These are phyloP conservation scores for Penicillium diatomitis DNA, from an alignment of 495 filamentous ascomycete species.

Conservation along the genomic window DNA sequence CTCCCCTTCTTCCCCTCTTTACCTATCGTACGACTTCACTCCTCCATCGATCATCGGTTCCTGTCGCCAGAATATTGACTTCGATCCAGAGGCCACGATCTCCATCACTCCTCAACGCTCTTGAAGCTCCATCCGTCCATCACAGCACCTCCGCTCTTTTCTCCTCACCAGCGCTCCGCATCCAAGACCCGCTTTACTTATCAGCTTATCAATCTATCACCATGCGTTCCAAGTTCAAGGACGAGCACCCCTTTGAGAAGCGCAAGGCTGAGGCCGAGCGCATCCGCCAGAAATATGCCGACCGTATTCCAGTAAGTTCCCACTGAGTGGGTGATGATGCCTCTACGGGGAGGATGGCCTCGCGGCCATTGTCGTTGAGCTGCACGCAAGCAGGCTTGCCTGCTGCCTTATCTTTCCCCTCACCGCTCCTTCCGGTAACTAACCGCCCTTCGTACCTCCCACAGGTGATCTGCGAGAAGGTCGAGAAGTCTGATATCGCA, in stretches of 20 bases:
- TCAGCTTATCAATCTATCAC: conserved; percentile 18
- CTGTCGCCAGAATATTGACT: conserved; percentile 8
- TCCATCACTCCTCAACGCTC: conserved; percentile 7
- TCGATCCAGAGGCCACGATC: conserved; percentile 8
- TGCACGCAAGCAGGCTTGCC: not conserved
- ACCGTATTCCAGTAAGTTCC: conserved; percentile 89
- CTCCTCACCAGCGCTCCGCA: conserved; percentile 7
- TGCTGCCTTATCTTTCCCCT: conserved; percentile 8
- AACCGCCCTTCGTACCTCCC: conserved; percentile 8
- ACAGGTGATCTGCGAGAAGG: conserved; percentile 99
- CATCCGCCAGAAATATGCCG: conserved; percentile 96
- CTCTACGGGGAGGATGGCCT: not conserved
- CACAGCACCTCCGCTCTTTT: conserved; percentile 2
- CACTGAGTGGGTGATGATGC: conserved; percentile 2
- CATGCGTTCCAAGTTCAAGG: conserved; percentile 99
- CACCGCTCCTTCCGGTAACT: conserved; percentile 35
- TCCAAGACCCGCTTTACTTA: conserved; percentile 19
- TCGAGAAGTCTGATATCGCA: conserved; percentile 97
- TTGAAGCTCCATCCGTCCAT: conserved; percentile 4
- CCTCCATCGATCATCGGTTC: conserved; percentile 4
- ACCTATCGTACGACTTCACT: not conserved
- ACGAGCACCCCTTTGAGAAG: conserved; percentile 99
- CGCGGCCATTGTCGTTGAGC: not conserved
- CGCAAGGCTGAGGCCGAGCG: conserved; percentile 96
- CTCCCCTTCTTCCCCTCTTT: conserved; percentile 12